A percentile compares a stretch with the other conserved stretches of the same genome.
Evolutionary conservation across 176 grass and related monocot genomes (phyloP).

Genomic region (Oryza rufipogon): DNA sequence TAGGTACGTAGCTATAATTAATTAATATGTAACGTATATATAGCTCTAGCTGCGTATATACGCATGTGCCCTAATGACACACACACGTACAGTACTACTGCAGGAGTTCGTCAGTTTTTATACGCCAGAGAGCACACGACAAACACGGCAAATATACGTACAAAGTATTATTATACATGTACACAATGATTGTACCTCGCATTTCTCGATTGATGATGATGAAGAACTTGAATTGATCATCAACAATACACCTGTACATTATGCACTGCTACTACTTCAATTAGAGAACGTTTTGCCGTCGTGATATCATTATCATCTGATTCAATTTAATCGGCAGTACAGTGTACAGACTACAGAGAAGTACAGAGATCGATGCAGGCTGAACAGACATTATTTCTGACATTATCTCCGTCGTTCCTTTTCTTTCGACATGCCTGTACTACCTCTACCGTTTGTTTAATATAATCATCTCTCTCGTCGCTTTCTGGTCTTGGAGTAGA

Average conservation of each 20-base stretch:
- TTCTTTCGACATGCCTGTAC: conserved; percentile 4
- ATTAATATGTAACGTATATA: neutral
- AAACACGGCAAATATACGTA: neutral
- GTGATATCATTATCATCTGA: conserved; percentile 32
- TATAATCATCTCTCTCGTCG: neutral
- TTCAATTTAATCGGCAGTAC: conserved; percentile 9
- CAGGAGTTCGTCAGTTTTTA: neutral
- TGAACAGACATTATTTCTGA: conserved; percentile 36
- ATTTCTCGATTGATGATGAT: neutral
- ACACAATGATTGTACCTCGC: neutral
- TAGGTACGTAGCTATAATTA: conserved; percentile 11
- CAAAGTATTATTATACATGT: neutral
- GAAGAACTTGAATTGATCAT: conserved; percentile 3
- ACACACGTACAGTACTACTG: neutral
- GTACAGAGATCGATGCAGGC: neutral
- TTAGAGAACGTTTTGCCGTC: neutral
- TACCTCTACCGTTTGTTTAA: neutral
- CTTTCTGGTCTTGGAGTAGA: neutral
- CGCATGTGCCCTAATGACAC: neutral
- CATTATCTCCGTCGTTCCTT: conserved; percentile 34
- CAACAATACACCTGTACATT: neutral
- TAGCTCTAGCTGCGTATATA: neutral
- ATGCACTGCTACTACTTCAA: neutral
- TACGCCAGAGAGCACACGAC: neutral
- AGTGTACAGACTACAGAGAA: neutral